phyloP scores from a whole-genome alignment of 768 basidiomycete species.

The Agrocybe pediades region DNA sequence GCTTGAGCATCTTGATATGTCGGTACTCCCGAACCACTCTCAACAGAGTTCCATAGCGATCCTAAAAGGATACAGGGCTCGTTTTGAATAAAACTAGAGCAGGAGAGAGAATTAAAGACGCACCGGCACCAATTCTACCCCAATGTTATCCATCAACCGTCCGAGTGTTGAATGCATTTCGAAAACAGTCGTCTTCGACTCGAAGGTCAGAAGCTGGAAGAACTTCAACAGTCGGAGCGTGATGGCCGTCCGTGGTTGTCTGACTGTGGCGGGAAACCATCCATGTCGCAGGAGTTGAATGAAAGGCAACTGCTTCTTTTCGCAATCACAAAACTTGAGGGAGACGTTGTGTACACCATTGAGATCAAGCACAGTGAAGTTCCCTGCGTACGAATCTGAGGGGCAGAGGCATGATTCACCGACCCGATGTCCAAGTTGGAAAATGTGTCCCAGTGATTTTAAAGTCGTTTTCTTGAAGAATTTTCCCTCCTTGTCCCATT shows the following conservation, averaged over 20 bases:
- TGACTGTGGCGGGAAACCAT: slow-evolving; percentile 10
- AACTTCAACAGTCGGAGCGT: slow-evolving; percentile 7
- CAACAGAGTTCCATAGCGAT: slow-evolving; percentile 8
- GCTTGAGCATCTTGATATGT: slow-evolving; percentile 27
- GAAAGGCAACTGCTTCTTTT: neutral
- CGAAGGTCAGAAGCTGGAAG: slow-evolving; percentile 7
- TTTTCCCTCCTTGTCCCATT: neutral
- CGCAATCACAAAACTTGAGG: neutral
- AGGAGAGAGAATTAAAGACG: neutral
- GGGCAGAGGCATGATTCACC: neutral
- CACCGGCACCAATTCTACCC: neutral
- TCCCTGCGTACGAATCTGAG: neutral
- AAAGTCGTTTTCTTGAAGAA: neutral
- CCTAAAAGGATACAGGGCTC: slow-evolving; percentile 8
- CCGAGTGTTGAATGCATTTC: slow-evolving; percentile 7
- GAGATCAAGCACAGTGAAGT: neutral
- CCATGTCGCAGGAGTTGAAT: neutral
- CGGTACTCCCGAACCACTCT: slow-evolving; percentile 16
- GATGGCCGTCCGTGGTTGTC: slow-evolving; percentile 4
- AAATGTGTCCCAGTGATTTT: neutral
- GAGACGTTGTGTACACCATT: neutral
- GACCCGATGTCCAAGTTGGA: neutral
- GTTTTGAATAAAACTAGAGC: neutral
- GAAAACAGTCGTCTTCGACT: slow-evolving; percentile 9
- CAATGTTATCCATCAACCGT: slow-evolving; percentile 4